Base-by-base conservation (phyloP, 805 yeast genomes). In the Saturnispora dispora region DNA sequence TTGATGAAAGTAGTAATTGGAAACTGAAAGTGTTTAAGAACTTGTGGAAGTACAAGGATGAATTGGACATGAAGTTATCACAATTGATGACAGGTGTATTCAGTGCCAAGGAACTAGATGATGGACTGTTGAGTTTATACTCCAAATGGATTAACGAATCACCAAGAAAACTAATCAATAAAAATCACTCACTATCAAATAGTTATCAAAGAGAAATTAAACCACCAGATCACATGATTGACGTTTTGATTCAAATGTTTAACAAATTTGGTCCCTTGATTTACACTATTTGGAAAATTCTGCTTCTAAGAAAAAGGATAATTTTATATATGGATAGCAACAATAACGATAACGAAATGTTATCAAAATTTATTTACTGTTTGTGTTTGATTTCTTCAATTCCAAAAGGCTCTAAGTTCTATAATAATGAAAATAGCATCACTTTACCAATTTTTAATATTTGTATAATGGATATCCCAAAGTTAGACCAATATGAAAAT, bases 231-330 rank as follows among this genome's bases (percentile, higher is more conserved):
- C 76, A 78, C 59, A 79, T 77, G 66, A 65, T 76, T 17, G 65
- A 74, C 30, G 63, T 69, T n/a, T 63, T 81, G 18, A 71, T 77
- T 1, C 63, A 68, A 11, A 65, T 81, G 37, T 58, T 84, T 44
- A 70, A 74, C 28, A 60, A 63, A 1, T 66, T 81, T 48, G 90
- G 95, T 0, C 90, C 93, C 0, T 66, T 82, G 47, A 68, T 81
- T 2, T 85, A 83, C 60, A 76, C 72, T 39, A 62, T 83, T 4
- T 86, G 83, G 81, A 84, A 81, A 64, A 71, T 79, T 33, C 76
- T 81, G 2, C 64, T 86, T 39, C 60, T 83, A 33, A 68, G 93
- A 18, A 75, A 79, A 52, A 68, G 79, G 36, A 72, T 86, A 4
- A 54, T 86, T 2, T 54, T 83, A 1, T 33, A n/a, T 27, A 42